Conservation (phyloP, 306 rosid species). For the Prunus persica region DNA sequence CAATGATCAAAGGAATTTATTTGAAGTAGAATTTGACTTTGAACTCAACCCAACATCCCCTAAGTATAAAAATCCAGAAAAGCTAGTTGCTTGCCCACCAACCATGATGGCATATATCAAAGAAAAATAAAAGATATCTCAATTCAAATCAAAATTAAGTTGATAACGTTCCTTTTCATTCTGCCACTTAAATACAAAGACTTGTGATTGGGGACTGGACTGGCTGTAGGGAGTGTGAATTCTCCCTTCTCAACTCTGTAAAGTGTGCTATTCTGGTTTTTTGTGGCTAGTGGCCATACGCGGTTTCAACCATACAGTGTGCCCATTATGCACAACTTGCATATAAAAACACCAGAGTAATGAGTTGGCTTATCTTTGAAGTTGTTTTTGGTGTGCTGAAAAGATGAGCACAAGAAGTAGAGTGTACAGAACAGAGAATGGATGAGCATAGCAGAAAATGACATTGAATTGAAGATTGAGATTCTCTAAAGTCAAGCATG, state of each 20-base stretch:
- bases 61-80: too few relatives aligned
- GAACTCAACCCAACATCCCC: neutral
- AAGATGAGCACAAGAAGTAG: neutral
- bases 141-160: too few relatives aligned
- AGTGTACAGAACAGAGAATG: neutral
- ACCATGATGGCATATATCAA: too few relatives aligned
- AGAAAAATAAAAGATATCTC: neutral
- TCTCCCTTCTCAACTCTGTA: too few relatives aligned
- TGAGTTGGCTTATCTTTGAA: neutral
- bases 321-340: conserved; percentile 16
- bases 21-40: conserved; percentile 19
- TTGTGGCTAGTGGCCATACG: neutral
- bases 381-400: neutral
- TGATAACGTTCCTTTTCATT: too few relatives aligned
- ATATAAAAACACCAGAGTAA: neutral
- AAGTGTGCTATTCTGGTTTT: too few relatives aligned
- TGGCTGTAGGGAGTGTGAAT: too few relatives aligned
- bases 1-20: neutral
- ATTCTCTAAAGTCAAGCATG: neutral
- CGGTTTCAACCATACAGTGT: conserved; percentile 5
- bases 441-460: neutral
- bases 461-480: conserved; percentile 4
- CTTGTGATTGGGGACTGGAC: too few relatives aligned
- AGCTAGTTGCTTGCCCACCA: too few relatives aligned
- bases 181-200: too few relatives aligned